phyloP scores from a whole-genome alignment of 1,284 basidiomycete genomes.

The Puccinia coronata region DNA sequence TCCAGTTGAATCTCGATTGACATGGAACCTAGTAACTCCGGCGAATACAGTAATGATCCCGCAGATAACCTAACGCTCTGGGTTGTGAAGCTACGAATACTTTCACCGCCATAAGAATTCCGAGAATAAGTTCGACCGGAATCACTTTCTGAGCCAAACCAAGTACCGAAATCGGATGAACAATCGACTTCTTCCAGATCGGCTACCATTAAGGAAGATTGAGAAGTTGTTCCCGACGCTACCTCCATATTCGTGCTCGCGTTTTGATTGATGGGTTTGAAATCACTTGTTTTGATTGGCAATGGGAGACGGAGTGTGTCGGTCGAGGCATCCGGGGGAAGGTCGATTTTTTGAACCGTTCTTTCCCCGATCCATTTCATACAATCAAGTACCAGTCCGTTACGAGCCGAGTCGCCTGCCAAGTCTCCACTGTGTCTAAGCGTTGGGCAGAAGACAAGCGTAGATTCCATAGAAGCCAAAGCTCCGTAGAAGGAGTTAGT shows the following conservation, averaged over 20 bases:
- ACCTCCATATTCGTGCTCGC: too few species aligned
- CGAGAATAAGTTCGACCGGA: background rate
- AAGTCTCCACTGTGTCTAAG: conserved; percentile 16
- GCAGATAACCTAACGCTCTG: background rate
- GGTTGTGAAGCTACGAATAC: background rate
- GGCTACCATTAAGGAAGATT: too few species aligned
- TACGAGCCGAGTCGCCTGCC: conserved; percentile 23
- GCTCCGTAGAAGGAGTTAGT: conserved; percentile 23
- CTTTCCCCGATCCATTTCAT: conserved; percentile 20
- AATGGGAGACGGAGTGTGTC: background rate
- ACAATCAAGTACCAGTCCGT: conserved; percentile 25
- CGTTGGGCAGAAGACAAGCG: conserved; percentile 32
- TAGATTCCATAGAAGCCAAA: conserved; percentile 21
- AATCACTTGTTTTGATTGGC: background rate
- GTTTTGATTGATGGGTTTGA: too few species aligned
- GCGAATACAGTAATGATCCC: background rate
- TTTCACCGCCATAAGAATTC: background rate
- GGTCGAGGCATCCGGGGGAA: background rate
- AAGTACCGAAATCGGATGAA: background rate
- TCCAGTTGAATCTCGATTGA: background rate
- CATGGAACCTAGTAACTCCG: background rate
- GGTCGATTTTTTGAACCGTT: background rate
- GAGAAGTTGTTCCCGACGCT: too few species aligned
- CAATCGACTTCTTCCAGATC: background rate
- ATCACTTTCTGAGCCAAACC: background rate